phyloP scores from a whole-genome alignment of 768 basidiomycete genomes.

The Clathrus columnatus region DNA sequence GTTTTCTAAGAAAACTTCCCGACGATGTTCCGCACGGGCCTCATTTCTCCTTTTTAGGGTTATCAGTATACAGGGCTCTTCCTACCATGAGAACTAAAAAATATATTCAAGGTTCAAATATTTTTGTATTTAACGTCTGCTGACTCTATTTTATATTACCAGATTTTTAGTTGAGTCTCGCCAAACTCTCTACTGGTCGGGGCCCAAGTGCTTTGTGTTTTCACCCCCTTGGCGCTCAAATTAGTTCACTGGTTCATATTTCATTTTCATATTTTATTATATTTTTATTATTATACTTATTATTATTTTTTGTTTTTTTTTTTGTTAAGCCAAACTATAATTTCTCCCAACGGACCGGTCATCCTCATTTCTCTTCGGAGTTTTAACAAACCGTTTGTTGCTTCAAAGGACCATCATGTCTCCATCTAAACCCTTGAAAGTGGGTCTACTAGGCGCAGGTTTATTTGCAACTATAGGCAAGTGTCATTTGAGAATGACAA shows the following conservation, averaged over 20 bases:
- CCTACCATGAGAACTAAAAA: background rate
- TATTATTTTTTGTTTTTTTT: too few relatives aligned
- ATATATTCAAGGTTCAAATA: background rate
- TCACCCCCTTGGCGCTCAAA: background rate
- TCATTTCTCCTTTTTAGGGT: background rate
- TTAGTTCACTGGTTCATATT: background rate
- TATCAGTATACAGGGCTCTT: background rate
- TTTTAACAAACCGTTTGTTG: constrained; percentile 34
- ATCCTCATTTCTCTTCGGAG: constrained; percentile 29
- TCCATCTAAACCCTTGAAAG: constrained; percentile 25
- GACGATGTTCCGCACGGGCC: constrained; percentile 9
- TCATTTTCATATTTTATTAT: too few relatives aligned
- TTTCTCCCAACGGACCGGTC: background rate
- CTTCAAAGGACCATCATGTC: background rate
- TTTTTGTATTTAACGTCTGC: too few relatives aligned
- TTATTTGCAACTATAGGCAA: constrained; percentile 69
- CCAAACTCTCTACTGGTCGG: too few relatives aligned
- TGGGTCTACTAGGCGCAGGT: constrained; percentile 77
- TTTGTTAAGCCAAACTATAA: too few relatives aligned
- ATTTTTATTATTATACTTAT: too few relatives aligned
- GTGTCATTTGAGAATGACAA: constrained; percentile 16
- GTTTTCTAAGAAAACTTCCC: constrained; percentile 2
- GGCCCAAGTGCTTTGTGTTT: too few relatives aligned
- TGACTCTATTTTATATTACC: too few relatives aligned
- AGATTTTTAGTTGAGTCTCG: too few relatives aligned